Evolutionary conservation across 352 stramenopile species (phyloP).

Genomic region (Phytopythium delawarense): DNA sequence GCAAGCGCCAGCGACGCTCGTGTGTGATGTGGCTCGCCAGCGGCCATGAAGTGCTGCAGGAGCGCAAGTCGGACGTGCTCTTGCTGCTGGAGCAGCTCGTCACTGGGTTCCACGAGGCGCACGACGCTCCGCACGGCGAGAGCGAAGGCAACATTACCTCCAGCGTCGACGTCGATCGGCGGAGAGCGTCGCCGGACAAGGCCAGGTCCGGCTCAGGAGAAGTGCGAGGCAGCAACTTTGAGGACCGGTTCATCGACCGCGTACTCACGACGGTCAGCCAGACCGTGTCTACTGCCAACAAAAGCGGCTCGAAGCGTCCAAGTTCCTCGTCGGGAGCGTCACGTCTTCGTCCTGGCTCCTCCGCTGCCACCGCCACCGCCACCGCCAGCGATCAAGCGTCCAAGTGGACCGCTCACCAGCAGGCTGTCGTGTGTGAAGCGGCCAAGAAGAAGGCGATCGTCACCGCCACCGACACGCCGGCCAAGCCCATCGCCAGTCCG

Average conservation of each 20-base stretch:
- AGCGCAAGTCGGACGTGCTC: constrained; percentile 85
- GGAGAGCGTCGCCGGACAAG: not conserved
- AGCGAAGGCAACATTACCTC: not conserved
- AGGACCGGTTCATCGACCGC: constrained; percentile 88
- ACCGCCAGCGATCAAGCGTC: not conserved
- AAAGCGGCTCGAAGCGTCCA: not conserved
- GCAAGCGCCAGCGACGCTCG: constrained; percentile 15
- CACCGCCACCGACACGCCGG: not conserved
- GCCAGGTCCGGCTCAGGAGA: not conserved
- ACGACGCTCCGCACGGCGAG: constrained; percentile 54
- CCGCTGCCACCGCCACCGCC: not conserved
- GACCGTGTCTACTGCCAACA: constrained; percentile 13
- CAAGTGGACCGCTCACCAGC: constrained; percentile 3
- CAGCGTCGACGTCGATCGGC: not conserved
- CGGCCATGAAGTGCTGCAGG: constrained; percentile 93
- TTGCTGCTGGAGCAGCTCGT: constrained; percentile 91
- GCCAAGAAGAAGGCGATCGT: not conserved
- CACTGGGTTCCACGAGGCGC: constrained; percentile 91
- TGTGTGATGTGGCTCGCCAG: constrained; percentile 84
- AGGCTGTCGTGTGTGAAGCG: not conserved
- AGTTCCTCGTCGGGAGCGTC: not conserved
- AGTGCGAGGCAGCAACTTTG: constrained; percentile 42
- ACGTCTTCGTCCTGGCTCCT: not conserved
- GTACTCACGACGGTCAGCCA: constrained; percentile 67
- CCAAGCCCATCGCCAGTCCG: constrained; percentile 1